These are phyloP conservation scores for Dendryphion nanum DNA, from an alignment of 2,329 filamentous ascomycete genomes.

Conservation along the genomic window DNA sequence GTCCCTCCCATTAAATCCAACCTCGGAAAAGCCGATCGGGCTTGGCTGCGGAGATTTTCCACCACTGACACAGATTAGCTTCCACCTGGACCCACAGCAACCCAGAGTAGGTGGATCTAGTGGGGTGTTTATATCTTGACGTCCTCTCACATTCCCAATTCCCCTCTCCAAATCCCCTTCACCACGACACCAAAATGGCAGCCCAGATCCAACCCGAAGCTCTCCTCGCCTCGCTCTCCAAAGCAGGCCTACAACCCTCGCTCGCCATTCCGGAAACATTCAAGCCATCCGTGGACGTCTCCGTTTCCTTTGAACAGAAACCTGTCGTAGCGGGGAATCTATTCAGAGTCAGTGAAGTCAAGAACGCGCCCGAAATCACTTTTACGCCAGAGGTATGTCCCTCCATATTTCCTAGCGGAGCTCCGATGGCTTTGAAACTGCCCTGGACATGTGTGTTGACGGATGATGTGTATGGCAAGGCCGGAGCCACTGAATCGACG, in stretches of 20 bases:
- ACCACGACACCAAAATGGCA: no score
- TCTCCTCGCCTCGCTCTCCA: slow-evolving; percentile 23
- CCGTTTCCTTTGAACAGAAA: slow-evolving; percentile 32
- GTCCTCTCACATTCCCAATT: no score
- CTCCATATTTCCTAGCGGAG: neutral
- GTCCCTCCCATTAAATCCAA: no score
- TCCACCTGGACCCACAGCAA: no score
- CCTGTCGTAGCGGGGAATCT: slow-evolving; percentile 23
- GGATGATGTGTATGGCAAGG: neutral
- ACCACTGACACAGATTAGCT: no score
- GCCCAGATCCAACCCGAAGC: neutral
- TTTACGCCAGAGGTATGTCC: slow-evolving; percentile 8
- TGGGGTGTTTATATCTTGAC: no score
- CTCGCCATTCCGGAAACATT: slow-evolving; percentile 45
- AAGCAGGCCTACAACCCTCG: slow-evolving; percentile 28
- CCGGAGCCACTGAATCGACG: slow-evolving; percentile 22
- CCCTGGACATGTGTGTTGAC: no score
- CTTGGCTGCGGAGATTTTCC: no score
- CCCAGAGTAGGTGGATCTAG: no score
- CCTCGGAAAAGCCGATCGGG: no score
- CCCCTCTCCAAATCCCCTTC: no score
- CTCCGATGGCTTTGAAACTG: neutral
- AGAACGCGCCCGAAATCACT: slow-evolving; percentile 12
- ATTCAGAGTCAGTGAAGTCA: slow-evolving; percentile 36
- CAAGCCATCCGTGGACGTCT: slow-evolving; percentile 42